phyloP scores from a whole-genome alignment of 2,329 filamentous ascomycete genomes.

The Penicillium sp. region DNA sequence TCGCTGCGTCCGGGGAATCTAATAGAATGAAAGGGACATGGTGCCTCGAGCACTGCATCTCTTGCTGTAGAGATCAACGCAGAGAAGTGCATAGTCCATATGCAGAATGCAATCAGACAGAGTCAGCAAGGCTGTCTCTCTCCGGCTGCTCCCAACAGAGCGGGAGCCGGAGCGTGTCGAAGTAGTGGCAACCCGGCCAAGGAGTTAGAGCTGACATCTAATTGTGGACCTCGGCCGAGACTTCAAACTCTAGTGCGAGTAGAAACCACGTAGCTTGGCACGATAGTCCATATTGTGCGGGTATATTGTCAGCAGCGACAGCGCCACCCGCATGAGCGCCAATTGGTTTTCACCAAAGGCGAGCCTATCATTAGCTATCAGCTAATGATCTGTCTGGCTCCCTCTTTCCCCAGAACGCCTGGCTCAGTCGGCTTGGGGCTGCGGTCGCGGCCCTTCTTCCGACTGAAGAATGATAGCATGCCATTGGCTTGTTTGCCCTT shows the following conservation, averaged over 20 bases:
- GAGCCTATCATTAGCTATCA: constrained; percentile 37
- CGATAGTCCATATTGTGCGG: background rate
- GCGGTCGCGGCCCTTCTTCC: constrained; percentile 85
- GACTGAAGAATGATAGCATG: constrained; percentile 84
- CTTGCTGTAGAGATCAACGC: constrained; percentile 9
- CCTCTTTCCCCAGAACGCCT: constrained; percentile 92
- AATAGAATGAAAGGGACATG: constrained; percentile 19
- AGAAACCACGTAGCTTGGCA: background rate
- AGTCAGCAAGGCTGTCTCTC: background rate
- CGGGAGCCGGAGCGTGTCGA: background rate
- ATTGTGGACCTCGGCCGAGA: background rate
- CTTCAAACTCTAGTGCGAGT: background rate
- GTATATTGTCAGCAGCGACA: background rate
- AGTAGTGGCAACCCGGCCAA: background rate
- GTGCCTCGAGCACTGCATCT: constrained; percentile 13
- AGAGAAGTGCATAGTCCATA: constrained; percentile 1
- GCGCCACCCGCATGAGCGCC: background rate
- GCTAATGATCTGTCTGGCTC: constrained; percentile 77
- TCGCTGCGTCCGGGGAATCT: constrained; percentile 26
- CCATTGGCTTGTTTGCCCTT: constrained; percentile 58
- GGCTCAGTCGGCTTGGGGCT: constrained; percentile 94
- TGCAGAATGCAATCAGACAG: constrained; percentile 5
- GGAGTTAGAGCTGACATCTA: background rate
- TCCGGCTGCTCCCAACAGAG: background rate
- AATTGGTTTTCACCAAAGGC: background rate